Percentiles rank a stretch among this genome's conserved stretches.
phyloP scores from a whole-genome alignment of 1,284 basidiomycete species.

The Cryptococcus floricola region DNA sequence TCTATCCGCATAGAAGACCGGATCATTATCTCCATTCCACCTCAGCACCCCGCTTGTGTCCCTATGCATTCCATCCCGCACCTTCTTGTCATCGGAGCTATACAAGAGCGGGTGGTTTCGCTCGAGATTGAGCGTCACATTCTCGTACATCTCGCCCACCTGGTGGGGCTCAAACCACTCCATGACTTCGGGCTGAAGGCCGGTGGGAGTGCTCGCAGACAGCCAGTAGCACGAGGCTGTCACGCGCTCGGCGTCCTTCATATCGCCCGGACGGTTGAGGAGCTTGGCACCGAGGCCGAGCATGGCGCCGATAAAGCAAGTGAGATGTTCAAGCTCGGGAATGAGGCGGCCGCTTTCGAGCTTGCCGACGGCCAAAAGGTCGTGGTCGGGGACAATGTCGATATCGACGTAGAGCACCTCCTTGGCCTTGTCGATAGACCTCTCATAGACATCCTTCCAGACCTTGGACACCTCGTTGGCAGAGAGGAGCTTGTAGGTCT shows the following conservation, averaged over 20 bases:
- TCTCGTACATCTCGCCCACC: slow-evolving; percentile 23
- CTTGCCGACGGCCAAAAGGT: slow-evolving; percentile 47
- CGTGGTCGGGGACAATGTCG: slow-evolving; percentile 46
- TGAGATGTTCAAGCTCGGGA: slow-evolving; percentile 40
- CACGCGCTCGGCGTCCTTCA: slow-evolving; percentile 47
- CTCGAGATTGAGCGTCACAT: slow-evolving; percentile 24
- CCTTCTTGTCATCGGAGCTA: slow-evolving; percentile 1
- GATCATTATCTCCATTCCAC: slow-evolving; percentile 27
- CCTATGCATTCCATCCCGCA: slow-evolving; percentile 17
- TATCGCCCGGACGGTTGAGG: slow-evolving; percentile 49
- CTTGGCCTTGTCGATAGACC: slow-evolving; percentile 51
- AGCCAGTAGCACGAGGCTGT: slow-evolving; percentile 56
- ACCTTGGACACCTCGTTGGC: slow-evolving; percentile 42
- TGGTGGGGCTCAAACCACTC: slow-evolving; percentile 40
- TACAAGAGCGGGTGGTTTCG: slow-evolving; percentile 18
- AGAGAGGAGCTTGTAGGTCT: slow-evolving; percentile 53
- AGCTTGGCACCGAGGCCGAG: slow-evolving; percentile 54
- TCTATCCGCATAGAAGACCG: slow-evolving; percentile 15
- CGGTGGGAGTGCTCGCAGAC: slow-evolving; percentile 46
- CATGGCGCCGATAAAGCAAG: slow-evolving; percentile 58
- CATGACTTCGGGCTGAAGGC: slow-evolving; percentile 50
- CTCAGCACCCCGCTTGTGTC: slow-evolving; percentile 22
- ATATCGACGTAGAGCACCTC: slow-evolving; percentile 49
- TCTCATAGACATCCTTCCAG: slow-evolving; percentile 53
- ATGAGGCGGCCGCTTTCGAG: slow-evolving; percentile 27